Evolutionary conservation across 805 yeast species (phyloP).

Genomic region (Kodamaea sagamina): DNA sequence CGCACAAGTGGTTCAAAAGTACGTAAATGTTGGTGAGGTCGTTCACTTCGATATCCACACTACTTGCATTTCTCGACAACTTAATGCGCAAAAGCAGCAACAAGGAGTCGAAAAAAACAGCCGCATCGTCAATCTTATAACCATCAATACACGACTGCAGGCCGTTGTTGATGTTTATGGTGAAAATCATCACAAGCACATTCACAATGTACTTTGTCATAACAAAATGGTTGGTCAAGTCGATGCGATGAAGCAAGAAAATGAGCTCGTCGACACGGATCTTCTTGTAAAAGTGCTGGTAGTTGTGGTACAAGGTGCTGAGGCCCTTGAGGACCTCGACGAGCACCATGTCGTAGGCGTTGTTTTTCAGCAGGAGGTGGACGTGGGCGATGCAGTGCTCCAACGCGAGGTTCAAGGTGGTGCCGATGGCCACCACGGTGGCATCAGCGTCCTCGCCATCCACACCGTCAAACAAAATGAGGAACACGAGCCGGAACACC

Average conservation of each 20-base stretch:
- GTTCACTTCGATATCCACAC: slow-evolving; percentile 13
- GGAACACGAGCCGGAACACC: slow-evolving; percentile 25
- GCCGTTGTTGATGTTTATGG: slow-evolving; percentile 7
- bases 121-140: slow-evolving; percentile 3
- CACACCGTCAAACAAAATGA: slow-evolving; percentile 27
- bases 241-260: slow-evolving; percentile 6
- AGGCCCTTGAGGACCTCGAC: slow-evolving; percentile 29
- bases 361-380: slow-evolving; percentile 11
- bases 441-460: slow-evolving; percentile 5
- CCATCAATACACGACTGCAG: slow-evolving; percentile 9
- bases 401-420: slow-evolving; percentile 16
- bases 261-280: slow-evolving; percentile 7
- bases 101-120: slow-evolving; percentile 11
- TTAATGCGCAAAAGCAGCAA: slow-evolving; percentile 11
- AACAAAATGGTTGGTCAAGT: slow-evolving; percentile 6
- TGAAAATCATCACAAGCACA: slow-evolving; percentile 12
- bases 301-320: slow-evolving; percentile 28
- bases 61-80: slow-evolving; percentile 2
- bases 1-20: slow-evolving; percentile 13
- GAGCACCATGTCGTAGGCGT: slow-evolving; percentile 8
- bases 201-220: slow-evolving; percentile 13
- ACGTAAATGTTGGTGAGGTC: slow-evolving; percentile 15
- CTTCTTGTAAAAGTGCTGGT: slow-evolving; percentile 7
- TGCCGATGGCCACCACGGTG: not conserved
- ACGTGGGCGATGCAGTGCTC: slow-evolving; percentile 19